phyloP scores from a whole-genome alignment of 2,329 filamentous ascomycete species.

The Aspergillus unguis region DNA sequence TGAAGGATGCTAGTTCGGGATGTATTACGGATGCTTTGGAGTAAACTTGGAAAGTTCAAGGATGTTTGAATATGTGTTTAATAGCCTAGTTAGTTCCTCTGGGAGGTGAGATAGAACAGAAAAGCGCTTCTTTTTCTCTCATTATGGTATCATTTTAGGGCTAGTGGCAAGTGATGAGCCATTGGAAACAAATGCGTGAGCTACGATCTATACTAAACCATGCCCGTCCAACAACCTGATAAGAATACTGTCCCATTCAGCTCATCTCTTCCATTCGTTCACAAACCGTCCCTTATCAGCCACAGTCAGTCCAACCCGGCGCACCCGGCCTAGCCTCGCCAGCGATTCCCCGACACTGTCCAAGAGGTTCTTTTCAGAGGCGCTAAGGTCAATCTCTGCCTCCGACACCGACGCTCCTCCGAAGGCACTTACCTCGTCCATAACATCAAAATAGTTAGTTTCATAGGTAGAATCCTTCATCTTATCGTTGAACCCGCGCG shows the following conservation, averaged over 20 bases:
- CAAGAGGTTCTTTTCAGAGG: conserved; percentile 66
- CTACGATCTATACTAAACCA: background rate
- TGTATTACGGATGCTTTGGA: conserved; percentile 46
- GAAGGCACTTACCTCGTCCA: conserved; percentile 37
- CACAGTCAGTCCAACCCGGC: conserved; percentile 80
- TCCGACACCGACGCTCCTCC: background rate
- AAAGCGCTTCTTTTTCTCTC: conserved; percentile 4
- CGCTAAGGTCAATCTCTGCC: conserved; percentile 32
- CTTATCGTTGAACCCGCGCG: conserved; percentile 5
- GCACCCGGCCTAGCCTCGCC: conserved; percentile 81
- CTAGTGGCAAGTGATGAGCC: background rate
- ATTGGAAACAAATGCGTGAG: background rate
- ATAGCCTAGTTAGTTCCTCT: conserved; percentile 2
- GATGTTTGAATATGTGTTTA: conserved; percentile 2
- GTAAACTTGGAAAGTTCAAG: conserved; percentile 17
- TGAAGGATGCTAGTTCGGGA: conserved; percentile 48
- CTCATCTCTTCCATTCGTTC: conserved; percentile 58
- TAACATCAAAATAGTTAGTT: conserved; percentile 47
- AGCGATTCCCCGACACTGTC: conserved; percentile 80
- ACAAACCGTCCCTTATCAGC: conserved; percentile 81
- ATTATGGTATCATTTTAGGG: background rate
- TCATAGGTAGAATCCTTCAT: conserved; percentile 35
- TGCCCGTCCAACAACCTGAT: background rate
- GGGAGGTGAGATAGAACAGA: conserved; percentile 1
- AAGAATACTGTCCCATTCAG: conserved; percentile 31